Evolutionary conservation across 176 grass and related monocot species (phyloP).

Genomic region (Hsuehochloa calcarea): DNA sequence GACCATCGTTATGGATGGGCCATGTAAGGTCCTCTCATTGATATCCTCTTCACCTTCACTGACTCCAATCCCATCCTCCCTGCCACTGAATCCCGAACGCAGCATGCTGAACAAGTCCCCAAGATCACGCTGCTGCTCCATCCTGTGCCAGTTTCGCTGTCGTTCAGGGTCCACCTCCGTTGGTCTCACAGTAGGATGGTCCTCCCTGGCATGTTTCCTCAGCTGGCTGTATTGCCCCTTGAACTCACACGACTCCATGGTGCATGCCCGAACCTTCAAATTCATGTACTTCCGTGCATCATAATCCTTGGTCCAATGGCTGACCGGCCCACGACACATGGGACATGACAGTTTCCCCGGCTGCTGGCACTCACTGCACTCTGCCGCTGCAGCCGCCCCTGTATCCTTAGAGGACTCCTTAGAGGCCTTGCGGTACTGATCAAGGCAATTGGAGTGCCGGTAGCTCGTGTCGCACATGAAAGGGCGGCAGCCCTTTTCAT

Average conservation of each 20-base stretch:
- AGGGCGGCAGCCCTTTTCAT: slow-evolving; percentile 75
- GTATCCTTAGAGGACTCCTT: slow-evolving; percentile 56
- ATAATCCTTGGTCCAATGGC: slow-evolving; percentile 55
- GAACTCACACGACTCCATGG: slow-evolving; percentile 67
- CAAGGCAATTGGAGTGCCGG: slow-evolving; percentile 74
- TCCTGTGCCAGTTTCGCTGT: slow-evolving; percentile 68
- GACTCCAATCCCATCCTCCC: slow-evolving; percentile 9
- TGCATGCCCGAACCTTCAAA: slow-evolving; percentile 57
- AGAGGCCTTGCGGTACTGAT: slow-evolving; percentile 69
- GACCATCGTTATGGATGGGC: slow-evolving; percentile 56
- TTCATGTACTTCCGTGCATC: slow-evolving; percentile 66
- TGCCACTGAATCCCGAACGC: slow-evolving; percentile 40
- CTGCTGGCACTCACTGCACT: slow-evolving; percentile 38
- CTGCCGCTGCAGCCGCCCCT: slow-evolving; percentile 4
- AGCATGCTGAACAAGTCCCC: slow-evolving; percentile 90
- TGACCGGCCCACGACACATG: slow-evolving; percentile 67
- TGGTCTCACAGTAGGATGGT: slow-evolving; percentile 58
- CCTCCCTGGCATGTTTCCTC: slow-evolving; percentile 74
- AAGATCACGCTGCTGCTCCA: slow-evolving; percentile 83
- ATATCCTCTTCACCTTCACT: slow-evolving; percentile 42
- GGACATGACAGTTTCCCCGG: slow-evolving; percentile 50
- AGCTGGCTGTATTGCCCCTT: slow-evolving; percentile 61
- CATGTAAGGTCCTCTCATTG: slow-evolving; percentile 7
- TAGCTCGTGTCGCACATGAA: slow-evolving; percentile 82
- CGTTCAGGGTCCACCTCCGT: slow-evolving; percentile 77